Evolutionary conservation across 768 basidiomycete species (phyloP).

Genomic region (Agaricus blazei): DNA sequence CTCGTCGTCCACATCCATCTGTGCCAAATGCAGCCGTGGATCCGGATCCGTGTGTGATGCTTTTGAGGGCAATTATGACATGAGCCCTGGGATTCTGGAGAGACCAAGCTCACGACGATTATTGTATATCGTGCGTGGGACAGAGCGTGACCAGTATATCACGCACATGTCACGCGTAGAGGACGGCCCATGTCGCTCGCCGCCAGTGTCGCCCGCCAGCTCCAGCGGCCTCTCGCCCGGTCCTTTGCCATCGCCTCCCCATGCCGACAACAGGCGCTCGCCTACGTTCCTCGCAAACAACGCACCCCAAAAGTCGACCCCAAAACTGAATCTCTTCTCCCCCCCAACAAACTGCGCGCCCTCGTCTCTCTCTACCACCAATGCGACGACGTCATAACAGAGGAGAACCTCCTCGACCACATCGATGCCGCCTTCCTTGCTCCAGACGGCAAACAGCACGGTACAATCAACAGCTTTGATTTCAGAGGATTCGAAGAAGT

Average conservation of each 20-base stretch:
- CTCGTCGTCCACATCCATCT: too few species aligned
- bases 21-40: too few species aligned
- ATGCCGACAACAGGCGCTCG: neutral
- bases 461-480: slow-evolving; percentile 8
- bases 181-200: neutral
- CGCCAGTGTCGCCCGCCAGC: neutral
- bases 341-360: slow-evolving; percentile 60
- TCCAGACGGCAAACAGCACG: slow-evolving; percentile 4
- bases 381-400: slow-evolving; percentile 63
- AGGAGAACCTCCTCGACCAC: slow-evolving; percentile 55
- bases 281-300: neutral
- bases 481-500: slow-evolving; percentile 14
- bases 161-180: too few species aligned
- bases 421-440: slow-evolving; percentile 60
- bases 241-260: neutral
- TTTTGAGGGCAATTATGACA: too few species aligned
- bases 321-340: slow-evolving; percentile 30
- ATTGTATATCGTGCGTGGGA: too few species aligned
- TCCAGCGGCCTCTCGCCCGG: neutral
- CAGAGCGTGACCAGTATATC: too few species aligned
- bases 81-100: too few species aligned
- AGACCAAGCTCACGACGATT: too few species aligned
- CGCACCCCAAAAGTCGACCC: slow-evolving; percentile 13
- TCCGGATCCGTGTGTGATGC: too few species aligned
- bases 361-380: slow-evolving; percentile 79